Evolutionary conservation across 768 basidiomycete genomes (phyloP).

Genomic region (Pulveroboletus frians): DNA sequence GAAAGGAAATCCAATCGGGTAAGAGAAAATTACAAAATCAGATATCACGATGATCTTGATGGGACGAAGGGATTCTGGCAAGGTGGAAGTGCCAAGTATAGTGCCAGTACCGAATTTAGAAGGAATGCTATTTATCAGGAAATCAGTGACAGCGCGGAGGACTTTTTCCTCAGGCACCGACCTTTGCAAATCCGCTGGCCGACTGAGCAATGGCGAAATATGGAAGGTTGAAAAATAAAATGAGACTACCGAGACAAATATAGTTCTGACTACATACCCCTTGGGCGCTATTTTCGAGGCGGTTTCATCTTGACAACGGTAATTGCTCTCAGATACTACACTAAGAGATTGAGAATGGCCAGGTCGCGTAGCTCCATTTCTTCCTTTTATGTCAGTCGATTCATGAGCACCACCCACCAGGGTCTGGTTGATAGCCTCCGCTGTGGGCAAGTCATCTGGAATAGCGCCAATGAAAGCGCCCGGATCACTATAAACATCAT

Average conservation of each 20-base stretch:
- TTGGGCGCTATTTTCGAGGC: neutral
- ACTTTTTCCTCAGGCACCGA: neutral
- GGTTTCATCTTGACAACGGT: slow-evolving; percentile 15
- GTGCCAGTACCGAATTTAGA: slow-evolving; percentile 11
- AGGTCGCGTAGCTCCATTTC: neutral
- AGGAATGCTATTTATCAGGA: slow-evolving; percentile 9
- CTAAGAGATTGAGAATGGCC: slow-evolving; percentile 11
- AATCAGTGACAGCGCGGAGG: neutral
- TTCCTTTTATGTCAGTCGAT: neutral
- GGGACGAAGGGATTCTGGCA: slow-evolving; percentile 15
- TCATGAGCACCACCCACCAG: neutral
- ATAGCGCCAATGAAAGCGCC: neutral
- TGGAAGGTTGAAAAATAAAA: neutral
- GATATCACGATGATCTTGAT: slow-evolving; percentile 32
- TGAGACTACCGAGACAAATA: neutral
- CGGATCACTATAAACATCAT: neutral
- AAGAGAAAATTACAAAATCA: slow-evolving; percentile 23
- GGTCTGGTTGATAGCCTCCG: neutral
- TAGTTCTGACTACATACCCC: slow-evolving; percentile 7
- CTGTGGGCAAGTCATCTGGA: neutral
- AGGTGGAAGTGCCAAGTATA: neutral
- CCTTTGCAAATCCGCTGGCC: slow-evolving; percentile 13
- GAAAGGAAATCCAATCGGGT: neutral
- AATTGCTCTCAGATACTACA: slow-evolving; percentile 21
- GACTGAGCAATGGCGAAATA: slow-evolving; percentile 1